Base-by-base conservation (phyloP, 345 rosid species). In the Viola odorata region DNA sequence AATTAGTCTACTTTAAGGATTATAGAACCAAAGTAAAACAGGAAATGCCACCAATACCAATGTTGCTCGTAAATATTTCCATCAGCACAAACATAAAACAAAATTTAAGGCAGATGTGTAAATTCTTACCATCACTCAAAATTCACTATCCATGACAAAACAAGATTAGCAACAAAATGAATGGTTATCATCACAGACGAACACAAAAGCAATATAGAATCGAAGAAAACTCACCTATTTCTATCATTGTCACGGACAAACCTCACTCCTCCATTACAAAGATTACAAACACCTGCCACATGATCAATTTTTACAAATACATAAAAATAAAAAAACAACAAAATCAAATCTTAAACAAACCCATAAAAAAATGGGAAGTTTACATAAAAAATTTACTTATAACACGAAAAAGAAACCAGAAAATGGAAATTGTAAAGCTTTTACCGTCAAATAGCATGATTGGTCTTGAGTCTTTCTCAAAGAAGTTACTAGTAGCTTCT, bases 381-480 rank as follows among this genome's bases (percentile, higher is more conserved):
- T 23, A 1, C 32, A 2, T 0, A 23, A 23, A 23, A 23, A 23
- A 23, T 23, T 2, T 23, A 23, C 32, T 23, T 2, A 23, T 23
- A 23, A 2, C 32, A 0, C 32, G 32, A 23, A 23, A 23, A 23
- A 23, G 32, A 23, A 23, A 23, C 32, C 32, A 23, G 2, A 23
- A 23, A 23, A 23, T 1, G 32, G 32, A 23, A 23, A 23, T 23
- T 23, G n/a, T 23, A 23, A 23, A 23, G 32, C 32, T 23, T 44
- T 54, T 78, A 88, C 98, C 96, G 17, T 91, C 98, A 51, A 86
- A 86, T 62, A 91, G 66, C 95, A 86, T 88, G 78, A 91, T 86
- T 50, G 98, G 95, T 61, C 96, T 78, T 11, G 86, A 70, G 69
- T 88, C 96, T 50, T 63, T 70, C 40, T 88, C 82, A 61, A 91